Evolutionary conservation across 306 rosid genomes (phyloP), one percentile per base, ranked within the genome.

Genomic region (Geum urbanum): DNA sequence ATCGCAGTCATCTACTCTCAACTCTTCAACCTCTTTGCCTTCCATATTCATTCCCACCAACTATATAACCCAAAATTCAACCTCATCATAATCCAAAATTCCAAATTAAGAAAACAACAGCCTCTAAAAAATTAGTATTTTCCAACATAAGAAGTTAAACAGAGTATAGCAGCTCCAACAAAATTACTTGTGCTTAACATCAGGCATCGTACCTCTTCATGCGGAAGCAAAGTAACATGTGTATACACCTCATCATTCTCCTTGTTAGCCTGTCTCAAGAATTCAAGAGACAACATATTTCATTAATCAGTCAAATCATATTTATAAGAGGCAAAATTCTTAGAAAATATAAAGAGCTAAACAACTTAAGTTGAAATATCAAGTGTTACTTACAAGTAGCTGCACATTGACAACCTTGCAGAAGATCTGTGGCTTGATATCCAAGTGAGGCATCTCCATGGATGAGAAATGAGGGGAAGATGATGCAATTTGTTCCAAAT

Each of bases 181-280:
- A 22, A 57, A 74, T 5, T 54, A 4, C 39, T 9, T 55, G 4
- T 22, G 61, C 22, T 20, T 24, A 22, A 22, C 74, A 72, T 22
- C 11, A 54, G 58, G 27, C 76, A 70, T 67, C 82, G 67, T 72
- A 92, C 98, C 97, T 90, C 97, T 48, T 90, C 78, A 62, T 69
- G 95, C 11, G 96, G 98, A 76, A 84, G 91, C 81, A 92, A 76
- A 81, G 90, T 84, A 45, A 92, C 91, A 63, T 88, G 89, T 22
- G 96, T 90, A 57, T 90, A 92, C 81, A 92, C 96, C 87, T 92
- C 98, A 81, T 92, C 98, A 84, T 90, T 90, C 85, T 88, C 98
- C 88, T 90, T 90, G 72, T 92, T 92, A 40, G 97, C 97, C 98
- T 92, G 86, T 72, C 74, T 32, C 49, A 58, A 14, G 11, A 48